phyloP scores from a whole-genome alignment of 768 basidiomycete genomes.

The Lactarius vividus region DNA sequence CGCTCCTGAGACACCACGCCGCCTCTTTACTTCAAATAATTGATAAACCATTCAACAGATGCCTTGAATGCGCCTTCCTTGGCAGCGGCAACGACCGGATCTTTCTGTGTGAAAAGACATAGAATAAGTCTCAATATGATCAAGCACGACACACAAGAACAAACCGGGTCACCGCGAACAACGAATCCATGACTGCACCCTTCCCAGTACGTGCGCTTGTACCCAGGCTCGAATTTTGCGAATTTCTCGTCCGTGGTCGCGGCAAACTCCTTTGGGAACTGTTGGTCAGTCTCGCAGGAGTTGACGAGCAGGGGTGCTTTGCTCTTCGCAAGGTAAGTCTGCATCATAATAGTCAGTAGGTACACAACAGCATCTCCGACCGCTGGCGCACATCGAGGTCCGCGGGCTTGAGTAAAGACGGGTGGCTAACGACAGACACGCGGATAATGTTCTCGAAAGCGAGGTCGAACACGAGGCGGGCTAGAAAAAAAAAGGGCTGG shows the following conservation, averaged over 20 bases:
- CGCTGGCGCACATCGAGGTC: conserved; percentile 38
- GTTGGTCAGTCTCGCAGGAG: conserved; percentile 37
- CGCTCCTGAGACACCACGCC: neutral
- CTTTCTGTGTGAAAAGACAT: conserved; percentile 26
- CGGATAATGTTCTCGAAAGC: conserved; percentile 42
- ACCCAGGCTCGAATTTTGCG: conserved; percentile 39
- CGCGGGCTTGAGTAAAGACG: conserved; percentile 42
- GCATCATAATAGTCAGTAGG: neutral
- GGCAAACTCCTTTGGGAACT: conserved; percentile 38
- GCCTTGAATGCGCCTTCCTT: conserved; percentile 44
- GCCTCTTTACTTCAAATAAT: conserved; percentile 29
- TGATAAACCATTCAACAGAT: conserved; percentile 38
- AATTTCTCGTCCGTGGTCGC: conserved; percentile 40
- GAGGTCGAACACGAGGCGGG: conserved; percentile 34
- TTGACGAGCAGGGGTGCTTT: conserved; percentile 45
- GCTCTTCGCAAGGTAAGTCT: conserved; percentile 37
- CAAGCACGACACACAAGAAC: conserved; percentile 1
- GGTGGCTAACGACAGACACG: conserved; percentile 46
- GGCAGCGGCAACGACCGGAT: conserved; percentile 35
- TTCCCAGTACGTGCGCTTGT: conserved; percentile 36
- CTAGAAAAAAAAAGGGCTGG: neutral
- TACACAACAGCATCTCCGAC: neutral
- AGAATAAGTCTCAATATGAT: conserved; percentile 18
- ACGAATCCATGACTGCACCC: conserved; percentile 47
- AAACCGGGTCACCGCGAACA: conserved; percentile 39